Conservation (phyloP, 2,329 filamentous ascomycete species). For the Lecanosticta acicola region DNA sequence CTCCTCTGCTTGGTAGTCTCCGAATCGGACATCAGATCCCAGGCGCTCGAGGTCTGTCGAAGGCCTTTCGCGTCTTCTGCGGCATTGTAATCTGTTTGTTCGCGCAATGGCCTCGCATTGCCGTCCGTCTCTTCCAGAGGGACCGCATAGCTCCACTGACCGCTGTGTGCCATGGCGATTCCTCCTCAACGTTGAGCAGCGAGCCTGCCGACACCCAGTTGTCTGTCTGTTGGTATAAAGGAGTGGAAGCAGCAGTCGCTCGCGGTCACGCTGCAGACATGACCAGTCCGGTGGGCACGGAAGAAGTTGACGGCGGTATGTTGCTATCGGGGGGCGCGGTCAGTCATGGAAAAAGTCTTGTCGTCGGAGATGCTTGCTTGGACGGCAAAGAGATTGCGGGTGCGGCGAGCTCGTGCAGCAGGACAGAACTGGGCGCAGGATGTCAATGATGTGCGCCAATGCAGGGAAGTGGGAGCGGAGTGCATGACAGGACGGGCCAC, state of each 20-base stretch:
- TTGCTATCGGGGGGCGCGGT: no score
- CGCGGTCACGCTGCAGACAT: background rate
- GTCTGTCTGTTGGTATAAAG: background rate
- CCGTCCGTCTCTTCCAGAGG: constrained; percentile 21
- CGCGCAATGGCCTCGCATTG: constrained; percentile 12
- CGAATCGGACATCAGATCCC: constrained; percentile 25
- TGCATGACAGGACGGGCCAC: background rate
- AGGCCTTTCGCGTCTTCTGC: constrained; percentile 9
- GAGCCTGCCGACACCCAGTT: background rate
- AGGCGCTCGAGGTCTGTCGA: constrained; percentile 15
- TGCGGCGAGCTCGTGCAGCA: no score
- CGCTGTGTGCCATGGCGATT: constrained; percentile 9
- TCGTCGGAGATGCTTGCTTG: no score
- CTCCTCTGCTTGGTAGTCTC: constrained; percentile 23
- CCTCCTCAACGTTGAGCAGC: background rate
- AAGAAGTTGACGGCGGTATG: no score
- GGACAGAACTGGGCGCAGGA: no score
- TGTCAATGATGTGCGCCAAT: background rate
- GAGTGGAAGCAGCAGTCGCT: background rate
- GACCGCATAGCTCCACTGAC: constrained; percentile 21
- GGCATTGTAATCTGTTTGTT: constrained; percentile 1
- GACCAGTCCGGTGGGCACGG: no score
- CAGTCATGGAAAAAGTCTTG: no score
- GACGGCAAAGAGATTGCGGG: no score
- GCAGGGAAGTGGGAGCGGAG: background rate